phyloP scores from a whole-genome alignment of 2,329 filamentous ascomycete genomes.

The Colletotrichum zoysiae region DNA sequence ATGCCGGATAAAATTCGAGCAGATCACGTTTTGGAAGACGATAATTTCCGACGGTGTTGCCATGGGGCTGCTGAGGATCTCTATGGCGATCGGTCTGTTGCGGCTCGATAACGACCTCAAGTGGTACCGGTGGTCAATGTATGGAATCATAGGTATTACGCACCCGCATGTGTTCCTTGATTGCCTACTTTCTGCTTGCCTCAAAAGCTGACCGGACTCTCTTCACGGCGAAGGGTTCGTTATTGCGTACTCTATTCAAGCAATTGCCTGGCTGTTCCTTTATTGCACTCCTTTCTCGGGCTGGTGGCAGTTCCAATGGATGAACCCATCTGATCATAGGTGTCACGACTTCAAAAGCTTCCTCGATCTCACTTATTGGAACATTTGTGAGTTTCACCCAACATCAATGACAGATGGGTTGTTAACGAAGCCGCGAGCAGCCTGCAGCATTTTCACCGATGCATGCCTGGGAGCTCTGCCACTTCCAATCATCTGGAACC shows the following conservation, averaged over 20 bases:
- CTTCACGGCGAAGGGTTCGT: constrained; percentile 37
- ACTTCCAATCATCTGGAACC: constrained; percentile 49
- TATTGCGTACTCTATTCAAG: constrained; percentile 43
- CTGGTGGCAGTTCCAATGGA: constrained; percentile 47
- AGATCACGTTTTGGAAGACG: constrained; percentile 45
- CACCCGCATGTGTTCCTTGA: neutral
- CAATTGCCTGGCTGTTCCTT: constrained; percentile 44
- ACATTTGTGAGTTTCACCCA: constrained; percentile 40
- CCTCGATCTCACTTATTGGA: constrained; percentile 44
- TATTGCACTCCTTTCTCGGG: constrained; percentile 45
- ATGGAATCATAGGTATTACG: constrained; percentile 41
- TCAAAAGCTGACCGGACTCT: neutral
- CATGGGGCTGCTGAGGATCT: constrained; percentile 44
- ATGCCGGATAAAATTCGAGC: constrained; percentile 43
- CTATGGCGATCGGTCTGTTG: constrained; percentile 44
- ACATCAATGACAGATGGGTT: neutral
- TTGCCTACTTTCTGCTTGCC: neutral
- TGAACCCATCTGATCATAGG: constrained; percentile 44
- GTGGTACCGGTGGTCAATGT: constrained; percentile 45
- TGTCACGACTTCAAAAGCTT: constrained; percentile 44
- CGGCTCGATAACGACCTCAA: constrained; percentile 43
- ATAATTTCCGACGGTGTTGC: constrained; percentile 44
- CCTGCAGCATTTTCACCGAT: constrained; percentile 50
- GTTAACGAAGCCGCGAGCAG: constrained; percentile 3
- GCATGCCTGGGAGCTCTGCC: constrained; percentile 48